phyloP scores from a whole-genome alignment of 441 rosid genomes.

The Raphanus hybrid region DNA sequence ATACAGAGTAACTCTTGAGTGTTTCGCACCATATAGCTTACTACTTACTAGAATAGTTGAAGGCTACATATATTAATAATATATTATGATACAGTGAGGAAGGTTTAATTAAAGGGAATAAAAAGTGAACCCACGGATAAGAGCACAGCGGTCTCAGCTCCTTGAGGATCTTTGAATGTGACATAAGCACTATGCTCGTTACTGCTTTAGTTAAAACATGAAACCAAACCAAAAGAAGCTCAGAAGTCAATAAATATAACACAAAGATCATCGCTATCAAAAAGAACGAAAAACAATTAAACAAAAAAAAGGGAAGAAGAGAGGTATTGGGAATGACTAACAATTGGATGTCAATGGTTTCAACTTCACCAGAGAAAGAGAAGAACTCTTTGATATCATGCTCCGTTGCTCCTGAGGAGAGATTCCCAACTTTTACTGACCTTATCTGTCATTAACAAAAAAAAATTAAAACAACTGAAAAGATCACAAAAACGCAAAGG shows the following conservation, averaged over 20 bases:
- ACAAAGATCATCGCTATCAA: not conserved
- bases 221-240: constrained; percentile 9
- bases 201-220: constrained; percentile 22
- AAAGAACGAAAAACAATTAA: not conserved
- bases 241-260: not conserved
- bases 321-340: constrained; percentile 25
- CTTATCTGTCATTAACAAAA: constrained; percentile 47
- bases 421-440: constrained; percentile 62
- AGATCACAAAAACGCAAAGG: not conserved
- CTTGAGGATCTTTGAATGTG: constrained; percentile 69
- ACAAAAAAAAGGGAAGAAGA: not conserved
- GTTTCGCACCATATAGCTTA: not conserved
- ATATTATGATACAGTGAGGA: not conserved
- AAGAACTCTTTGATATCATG: constrained; percentile 67
- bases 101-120: not conserved
- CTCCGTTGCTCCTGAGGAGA: constrained; percentile 59
- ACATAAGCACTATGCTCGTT: constrained; percentile 58
- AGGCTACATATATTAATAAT: not conserved
- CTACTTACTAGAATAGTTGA: not conserved
- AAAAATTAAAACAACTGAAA: not conserved
- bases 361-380: constrained; percentile 75
- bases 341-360: constrained; percentile 57
- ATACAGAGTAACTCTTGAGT: not conserved
- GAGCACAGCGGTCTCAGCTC: constrained; percentile 72
- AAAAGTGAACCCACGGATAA: constrained; percentile 53